Conservation (phyloP, 139 green algal species). For the Chlamydomonas urium region DNA sequence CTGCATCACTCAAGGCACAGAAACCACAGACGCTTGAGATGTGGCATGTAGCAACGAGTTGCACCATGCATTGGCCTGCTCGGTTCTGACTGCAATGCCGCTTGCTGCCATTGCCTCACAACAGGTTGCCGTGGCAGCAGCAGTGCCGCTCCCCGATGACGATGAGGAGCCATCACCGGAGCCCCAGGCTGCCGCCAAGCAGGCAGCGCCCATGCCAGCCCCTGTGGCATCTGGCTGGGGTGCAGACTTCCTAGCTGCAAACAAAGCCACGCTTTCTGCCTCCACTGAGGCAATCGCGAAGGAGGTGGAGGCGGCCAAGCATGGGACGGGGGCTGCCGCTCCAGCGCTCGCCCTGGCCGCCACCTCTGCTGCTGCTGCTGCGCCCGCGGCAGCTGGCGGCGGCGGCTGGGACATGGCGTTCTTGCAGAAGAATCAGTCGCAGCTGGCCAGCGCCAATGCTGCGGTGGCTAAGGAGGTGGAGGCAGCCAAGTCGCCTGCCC, state of each 20-base stretch:
- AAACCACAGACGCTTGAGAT: no score
- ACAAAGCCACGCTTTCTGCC: neutral
- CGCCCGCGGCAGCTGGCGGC: neutral
- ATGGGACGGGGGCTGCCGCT: no score
- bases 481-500: conserved; percentile 5
- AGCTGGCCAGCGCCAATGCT: neutral
- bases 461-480: conserved; percentile 13
- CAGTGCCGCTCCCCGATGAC: conserved; percentile 26
- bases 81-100: no score
- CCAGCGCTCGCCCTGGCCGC: neutral
- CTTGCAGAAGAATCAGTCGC: conserved; percentile 3
- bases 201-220: neutral
- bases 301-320: conserved; percentile 8
- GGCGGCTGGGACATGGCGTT: conserved; percentile 14
- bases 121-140: conserved; percentile 22
- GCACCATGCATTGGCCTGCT: no score
- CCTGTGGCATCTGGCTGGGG: conserved; percentile 13
- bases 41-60: no score
- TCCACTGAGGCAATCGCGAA: neutral
- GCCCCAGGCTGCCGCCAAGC: no score
- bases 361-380: neutral
- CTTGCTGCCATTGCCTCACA: neutral
- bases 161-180: conserved; percentile 20
- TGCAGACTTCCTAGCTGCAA: neutral
- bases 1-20: no score